phyloP scores from a whole-genome alignment of 305 asterid species.

The Fraxinus angustifolia region DNA sequence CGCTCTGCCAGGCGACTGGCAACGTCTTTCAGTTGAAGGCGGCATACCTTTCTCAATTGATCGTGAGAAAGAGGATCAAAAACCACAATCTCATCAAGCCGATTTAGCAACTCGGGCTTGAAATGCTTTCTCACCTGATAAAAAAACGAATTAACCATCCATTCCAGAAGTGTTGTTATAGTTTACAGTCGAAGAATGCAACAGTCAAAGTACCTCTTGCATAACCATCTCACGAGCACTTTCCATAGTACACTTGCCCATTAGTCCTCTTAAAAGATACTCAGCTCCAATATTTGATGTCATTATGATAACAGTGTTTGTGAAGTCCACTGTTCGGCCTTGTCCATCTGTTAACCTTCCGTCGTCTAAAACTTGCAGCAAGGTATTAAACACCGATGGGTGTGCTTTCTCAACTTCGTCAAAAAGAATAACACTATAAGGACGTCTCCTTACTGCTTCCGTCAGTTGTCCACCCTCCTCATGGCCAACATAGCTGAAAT shows the following conservation, averaged over 20 bases:
- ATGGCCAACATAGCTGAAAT: slow-evolving; percentile 68
- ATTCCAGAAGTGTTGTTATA: neutral
- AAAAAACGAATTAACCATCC: neutral
- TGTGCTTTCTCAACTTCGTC: slow-evolving; percentile 95
- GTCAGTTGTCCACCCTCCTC: slow-evolving; percentile 94
- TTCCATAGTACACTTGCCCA: slow-evolving; percentile 63
- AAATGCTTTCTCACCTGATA: slow-evolving; percentile 76
- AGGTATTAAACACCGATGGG: slow-evolving; percentile 59
- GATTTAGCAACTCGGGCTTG: slow-evolving; percentile 80
- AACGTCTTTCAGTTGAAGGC: slow-evolving; percentile 72
- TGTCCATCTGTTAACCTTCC: slow-evolving; percentile 86
- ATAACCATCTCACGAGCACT: slow-evolving; percentile 79
- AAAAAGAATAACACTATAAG: slow-evolving; percentile 75
- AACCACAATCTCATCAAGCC: slow-evolving; percentile 83
- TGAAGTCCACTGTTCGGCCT: slow-evolving; percentile 83
- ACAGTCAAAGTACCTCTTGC: slow-evolving; percentile 50
- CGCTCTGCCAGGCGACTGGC: slow-evolving; percentile 74
- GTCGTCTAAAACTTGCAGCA: slow-evolving; percentile 82
- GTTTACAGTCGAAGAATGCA: neutral
- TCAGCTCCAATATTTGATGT: slow-evolving; percentile 91
- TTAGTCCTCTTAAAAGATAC: slow-evolving; percentile 54
- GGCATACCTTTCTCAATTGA: slow-evolving; percentile 70
- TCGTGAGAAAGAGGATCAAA: slow-evolving; percentile 86
- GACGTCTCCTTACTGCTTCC: slow-evolving; percentile 79
- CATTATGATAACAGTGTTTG: slow-evolving; percentile 77